Percentiles rank a stretch among this genome's conserved stretches.
phyloP scores from a whole-genome alignment of 495 filamentous ascomycete genomes.

The Mycothermus thermophilus region DNA sequence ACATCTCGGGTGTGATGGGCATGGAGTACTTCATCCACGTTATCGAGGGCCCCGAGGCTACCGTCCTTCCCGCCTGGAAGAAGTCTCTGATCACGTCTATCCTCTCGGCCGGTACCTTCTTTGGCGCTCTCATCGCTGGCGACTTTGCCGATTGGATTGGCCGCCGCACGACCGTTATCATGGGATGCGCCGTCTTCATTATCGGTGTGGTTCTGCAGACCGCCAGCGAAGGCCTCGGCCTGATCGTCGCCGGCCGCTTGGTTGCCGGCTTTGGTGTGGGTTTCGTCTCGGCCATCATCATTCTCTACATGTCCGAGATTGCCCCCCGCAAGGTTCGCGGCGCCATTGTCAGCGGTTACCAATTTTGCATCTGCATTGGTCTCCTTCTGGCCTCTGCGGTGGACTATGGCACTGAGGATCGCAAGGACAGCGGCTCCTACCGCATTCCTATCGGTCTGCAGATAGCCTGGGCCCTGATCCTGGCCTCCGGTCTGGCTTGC shows the following conservation, averaged over 20 bases:
- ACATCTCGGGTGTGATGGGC: slow-evolving; percentile 46
- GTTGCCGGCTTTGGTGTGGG: slow-evolving; percentile 43
- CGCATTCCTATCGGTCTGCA: slow-evolving; percentile 59
- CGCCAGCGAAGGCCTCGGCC: slow-evolving; percentile 13
- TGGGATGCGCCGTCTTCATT: slow-evolving; percentile 48
- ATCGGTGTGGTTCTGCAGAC: slow-evolving; percentile 51
- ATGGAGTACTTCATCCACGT: slow-evolving; percentile 42
- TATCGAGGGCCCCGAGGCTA: slow-evolving; percentile 23
- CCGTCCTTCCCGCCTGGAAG: slow-evolving; percentile 15
- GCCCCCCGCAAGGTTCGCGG: slow-evolving; percentile 54
- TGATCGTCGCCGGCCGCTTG: slow-evolving; percentile 48
- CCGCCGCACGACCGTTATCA: slow-evolving; percentile 52
- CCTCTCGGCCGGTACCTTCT: slow-evolving; percentile 44
- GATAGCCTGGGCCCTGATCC: slow-evolving; percentile 53
- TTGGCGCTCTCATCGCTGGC: slow-evolving; percentile 56
- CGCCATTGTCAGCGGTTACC: slow-evolving; percentile 60
- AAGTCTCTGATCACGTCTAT: slow-evolving; percentile 64
- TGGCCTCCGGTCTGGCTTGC: slow-evolving; percentile 43
- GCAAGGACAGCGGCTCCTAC: slow-evolving; percentile 50
- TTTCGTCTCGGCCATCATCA: slow-evolving; percentile 58
- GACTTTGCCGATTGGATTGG: slow-evolving; percentile 55
- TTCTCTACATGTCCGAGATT: slow-evolving; percentile 62
- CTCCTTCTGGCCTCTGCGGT: slow-evolving; percentile 58
- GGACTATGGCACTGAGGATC: slow-evolving; percentile 54
- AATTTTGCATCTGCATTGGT: slow-evolving; percentile 63